These are phyloP conservation scores for Solanum tacnaense DNA, from an alignment of 257 asterid species.

Conservation along the genomic window DNA sequence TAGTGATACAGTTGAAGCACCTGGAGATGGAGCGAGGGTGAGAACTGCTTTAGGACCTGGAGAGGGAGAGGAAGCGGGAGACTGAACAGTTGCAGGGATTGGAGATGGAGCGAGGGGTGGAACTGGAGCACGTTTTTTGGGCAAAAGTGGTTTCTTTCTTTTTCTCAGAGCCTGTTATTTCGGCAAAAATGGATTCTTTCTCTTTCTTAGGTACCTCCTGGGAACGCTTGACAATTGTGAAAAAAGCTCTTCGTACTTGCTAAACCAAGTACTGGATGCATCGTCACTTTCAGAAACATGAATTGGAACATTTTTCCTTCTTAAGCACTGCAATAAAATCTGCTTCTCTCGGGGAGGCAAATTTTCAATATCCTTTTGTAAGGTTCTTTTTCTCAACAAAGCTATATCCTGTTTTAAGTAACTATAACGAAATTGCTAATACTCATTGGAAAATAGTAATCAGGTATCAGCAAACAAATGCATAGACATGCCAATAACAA, in stretches of 20 bases:
- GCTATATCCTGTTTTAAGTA: conserved; percentile 10
- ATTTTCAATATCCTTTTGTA: conserved; percentile 22
- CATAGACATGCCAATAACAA: not conserved
- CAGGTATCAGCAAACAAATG: not conserved
- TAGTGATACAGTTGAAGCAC: conserved; percentile 15
- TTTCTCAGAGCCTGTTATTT: conserved; percentile 15
- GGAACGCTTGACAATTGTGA: conserved; percentile 31
- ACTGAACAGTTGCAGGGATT: not conserved
- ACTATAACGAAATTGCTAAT: not conserved
- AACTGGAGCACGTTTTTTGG: not conserved
- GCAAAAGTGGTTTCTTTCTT: not conserved
- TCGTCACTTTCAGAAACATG: not conserved
- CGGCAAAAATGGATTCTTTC: not conserved
- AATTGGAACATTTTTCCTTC: conserved; percentile 8
- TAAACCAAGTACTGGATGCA: not conserved
- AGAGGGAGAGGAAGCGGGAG: not conserved
- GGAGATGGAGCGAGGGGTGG: not conserved
- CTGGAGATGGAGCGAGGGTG: conserved; percentile 4
- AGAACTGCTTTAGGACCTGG: not conserved
- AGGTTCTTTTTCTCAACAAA: conserved; percentile 15
- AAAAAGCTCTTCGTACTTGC: conserved; percentile 18
- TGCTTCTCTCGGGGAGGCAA: conserved; percentile 25
- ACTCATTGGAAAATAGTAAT: not conserved
- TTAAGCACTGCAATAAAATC: conserved; percentile 28
- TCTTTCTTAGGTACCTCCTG: conserved; percentile 51